Evolutionary conservation across 176 grass and related monocot genomes (phyloP), one percentile per base, ranked within the genome.

Genomic region (Oryza australiensis): DNA sequence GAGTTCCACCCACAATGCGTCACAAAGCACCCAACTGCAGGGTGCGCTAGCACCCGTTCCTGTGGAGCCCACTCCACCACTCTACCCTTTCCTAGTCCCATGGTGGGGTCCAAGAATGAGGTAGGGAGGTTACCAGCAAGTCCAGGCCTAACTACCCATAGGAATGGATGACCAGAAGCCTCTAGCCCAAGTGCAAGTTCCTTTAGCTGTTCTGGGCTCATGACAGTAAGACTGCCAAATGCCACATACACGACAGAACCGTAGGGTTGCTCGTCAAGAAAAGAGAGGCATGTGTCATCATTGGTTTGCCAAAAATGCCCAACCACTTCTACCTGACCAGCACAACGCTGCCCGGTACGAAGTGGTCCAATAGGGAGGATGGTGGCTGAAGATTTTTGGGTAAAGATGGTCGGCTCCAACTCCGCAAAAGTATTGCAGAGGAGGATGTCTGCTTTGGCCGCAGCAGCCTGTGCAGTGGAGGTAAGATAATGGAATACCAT

Each of bases 1-100:
- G 86, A 92, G 66, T 92, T 92, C 90, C 90, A 92, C 1, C 83
- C 90, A 4, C 90, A 87, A 27, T 87, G 87, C 5, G 87, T 89
- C 3, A 93, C 3, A 12, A 93, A 87, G 12, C 91, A 90, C 2
- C 76, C 87, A 5, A 93, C 15, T 0, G 91, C 83, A 20, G 53
- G 65, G 49, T 93, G 91, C 22, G 70, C 84, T 5, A 85, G 22
- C 20, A 88, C 86, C 0, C 12, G 14, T 26, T 83, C 80, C 27
- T 88, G 89, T 28, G 81, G 77, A 5, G 82, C 82, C 86, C 89
- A 92, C 22, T 22, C 76, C 35, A 89, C 85, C 12, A 88, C 74
- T 11, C 59, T 88, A 5, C 80, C 68, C 45, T 24, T 59, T 14
- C 10, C 33, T 2, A 8, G 35, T 8, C 3, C 30, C 0, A 37